These are phyloP conservation scores for Phytophthora quininea DNA, from an alignment of 352 stramenopile genomes.

Conservation along the genomic window DNA sequence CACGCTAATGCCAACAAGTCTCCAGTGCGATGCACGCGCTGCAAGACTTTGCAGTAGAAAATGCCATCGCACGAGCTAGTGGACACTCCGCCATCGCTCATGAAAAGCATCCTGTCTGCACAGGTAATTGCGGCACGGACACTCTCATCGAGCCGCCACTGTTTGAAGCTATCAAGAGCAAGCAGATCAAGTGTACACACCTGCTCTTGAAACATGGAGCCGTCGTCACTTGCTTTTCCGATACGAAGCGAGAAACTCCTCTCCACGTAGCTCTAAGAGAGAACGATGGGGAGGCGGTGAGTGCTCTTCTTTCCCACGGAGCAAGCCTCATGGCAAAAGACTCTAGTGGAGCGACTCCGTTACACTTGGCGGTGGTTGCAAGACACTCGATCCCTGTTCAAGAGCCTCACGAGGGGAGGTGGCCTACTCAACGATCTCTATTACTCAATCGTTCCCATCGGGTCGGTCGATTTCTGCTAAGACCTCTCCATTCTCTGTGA, in stretches of 20 bases:
- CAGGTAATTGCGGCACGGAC: constrained; percentile 36
- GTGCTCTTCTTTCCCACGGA: constrained; percentile 49
- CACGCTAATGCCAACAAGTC: constrained; percentile 62
- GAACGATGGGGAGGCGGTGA: constrained; percentile 50
- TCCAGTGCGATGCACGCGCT: constrained; percentile 47
- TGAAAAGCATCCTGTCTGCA: constrained; percentile 26
- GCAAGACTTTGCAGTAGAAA: constrained; percentile 31
- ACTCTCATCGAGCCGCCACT: constrained; percentile 54
- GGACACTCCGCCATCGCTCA: constrained; percentile 7
- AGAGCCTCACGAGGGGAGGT: constrained; percentile 65
- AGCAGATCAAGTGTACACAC: constrained; percentile 34
- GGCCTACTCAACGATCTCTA: constrained; percentile 43
- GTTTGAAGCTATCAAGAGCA: constrained; percentile 46
- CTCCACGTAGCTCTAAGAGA: constrained; percentile 52
- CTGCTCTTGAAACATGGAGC: constrained; percentile 53
- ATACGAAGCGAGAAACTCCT: constrained; percentile 44
- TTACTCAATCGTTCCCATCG: constrained; percentile 22
- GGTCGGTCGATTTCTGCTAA: constrained; percentile 17
- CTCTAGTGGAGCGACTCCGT: constrained; percentile 36
- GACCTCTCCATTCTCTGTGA: constrained; percentile 14
- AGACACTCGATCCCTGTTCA: constrained; percentile 54
- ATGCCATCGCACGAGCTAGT: constrained; percentile 20
- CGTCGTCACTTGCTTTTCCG: constrained; percentile 47
- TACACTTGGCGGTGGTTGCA: constrained; percentile 55
- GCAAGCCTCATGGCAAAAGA: constrained; percentile 55